Conservation (phyloP, 2,329 filamentous ascomycete species). For the Epichloe hybrida region DNA sequence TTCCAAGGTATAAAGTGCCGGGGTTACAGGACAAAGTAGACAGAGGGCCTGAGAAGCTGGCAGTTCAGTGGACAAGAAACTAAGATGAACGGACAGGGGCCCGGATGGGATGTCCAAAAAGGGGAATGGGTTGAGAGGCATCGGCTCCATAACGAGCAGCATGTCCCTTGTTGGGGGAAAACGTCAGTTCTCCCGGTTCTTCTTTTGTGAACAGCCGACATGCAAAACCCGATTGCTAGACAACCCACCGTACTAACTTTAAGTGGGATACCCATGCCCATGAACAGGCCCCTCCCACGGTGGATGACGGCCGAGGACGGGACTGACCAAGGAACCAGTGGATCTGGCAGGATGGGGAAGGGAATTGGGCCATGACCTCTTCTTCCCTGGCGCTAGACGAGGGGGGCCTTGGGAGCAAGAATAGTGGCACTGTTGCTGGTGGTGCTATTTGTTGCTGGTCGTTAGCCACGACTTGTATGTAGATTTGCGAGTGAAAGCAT, state of each 20-base stretch:
- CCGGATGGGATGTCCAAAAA: constrained; percentile 25
- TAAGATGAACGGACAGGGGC: constrained; percentile 18
- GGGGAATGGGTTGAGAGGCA: constrained; percentile 24
- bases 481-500: background rate
- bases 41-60: constrained; percentile 5
- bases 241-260: background rate
- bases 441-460: background rate
- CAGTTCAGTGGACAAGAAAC: constrained; percentile 8
- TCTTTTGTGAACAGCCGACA: background rate
- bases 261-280: background rate
- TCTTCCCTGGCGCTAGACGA: background rate
- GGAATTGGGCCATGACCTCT: constrained; percentile 1
- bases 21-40: constrained; percentile 10
- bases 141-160: constrained; percentile 11
- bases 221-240: background rate
- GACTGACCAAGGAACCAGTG: constrained; percentile 7
- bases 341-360: constrained; percentile 3
- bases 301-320: constrained; percentile 4
- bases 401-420: background rate
- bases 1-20: constrained; percentile 12
- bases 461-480: no score
- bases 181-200: constrained; percentile 2
- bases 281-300: constrained; percentile 3
- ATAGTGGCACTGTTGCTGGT: background rate
- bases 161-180: constrained; percentile 2